Conservation (phyloP, 2,329 filamentous ascomycete genomes). For the Pleoardoris graminearum region DNA sequence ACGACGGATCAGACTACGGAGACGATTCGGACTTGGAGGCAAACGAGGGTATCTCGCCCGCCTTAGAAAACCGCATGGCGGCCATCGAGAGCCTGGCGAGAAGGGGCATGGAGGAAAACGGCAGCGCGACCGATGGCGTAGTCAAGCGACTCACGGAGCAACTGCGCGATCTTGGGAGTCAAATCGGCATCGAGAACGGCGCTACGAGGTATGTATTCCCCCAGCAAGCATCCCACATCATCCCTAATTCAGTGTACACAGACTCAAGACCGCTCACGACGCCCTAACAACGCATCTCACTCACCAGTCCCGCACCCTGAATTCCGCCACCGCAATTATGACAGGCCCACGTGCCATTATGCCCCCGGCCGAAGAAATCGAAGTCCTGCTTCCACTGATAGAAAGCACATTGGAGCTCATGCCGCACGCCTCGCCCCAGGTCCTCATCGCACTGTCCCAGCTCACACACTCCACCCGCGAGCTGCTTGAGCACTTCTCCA, state of each 20-base stretch:
- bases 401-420: constrained; percentile 67
- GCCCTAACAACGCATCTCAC: constrained; percentile 73
- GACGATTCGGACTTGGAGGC: constrained; percentile 71
- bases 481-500: constrained; percentile 78
- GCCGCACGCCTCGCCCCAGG: constrained; percentile 66
- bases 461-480: constrained; percentile 68
- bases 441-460: constrained; percentile 68
- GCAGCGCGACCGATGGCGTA: constrained; percentile 66
- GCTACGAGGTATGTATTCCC: constrained; percentile 63
- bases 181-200: constrained; percentile 71
- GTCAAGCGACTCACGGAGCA: constrained; percentile 69
- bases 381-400: constrained; percentile 70
- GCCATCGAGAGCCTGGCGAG: constrained; percentile 70
- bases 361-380: constrained; percentile 66
- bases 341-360: constrained; percentile 69
- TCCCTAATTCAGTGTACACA: constrained; percentile 43
- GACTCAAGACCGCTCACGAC: constrained; percentile 74
- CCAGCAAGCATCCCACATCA: not conserved
- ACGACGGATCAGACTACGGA: constrained; percentile 75
- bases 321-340: constrained; percentile 72
- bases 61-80: constrained; percentile 70
- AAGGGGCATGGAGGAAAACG: constrained; percentile 66
- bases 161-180: constrained; percentile 72
- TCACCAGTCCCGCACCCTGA: constrained; percentile 75
- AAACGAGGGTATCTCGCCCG: constrained; percentile 66